Conservation (phyloP, 306 rosid genomes). For the Pterocarpus macrocarpus region DNA sequence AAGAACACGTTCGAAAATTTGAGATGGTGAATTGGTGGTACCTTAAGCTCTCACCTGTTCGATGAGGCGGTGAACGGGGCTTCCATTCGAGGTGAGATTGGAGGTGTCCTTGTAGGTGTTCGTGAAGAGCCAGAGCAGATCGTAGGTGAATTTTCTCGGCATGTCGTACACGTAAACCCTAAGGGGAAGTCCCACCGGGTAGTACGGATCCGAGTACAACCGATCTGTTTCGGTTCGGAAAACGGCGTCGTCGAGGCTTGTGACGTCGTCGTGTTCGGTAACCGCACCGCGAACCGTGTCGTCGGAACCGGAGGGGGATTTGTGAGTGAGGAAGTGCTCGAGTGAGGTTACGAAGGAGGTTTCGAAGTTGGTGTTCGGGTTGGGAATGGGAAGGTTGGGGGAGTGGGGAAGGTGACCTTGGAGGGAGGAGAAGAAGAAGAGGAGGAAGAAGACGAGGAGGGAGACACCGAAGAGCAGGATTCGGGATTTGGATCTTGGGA, state of each 20-base stretch:
- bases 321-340: constrained; percentile 70
- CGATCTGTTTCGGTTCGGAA: constrained; percentile 43
- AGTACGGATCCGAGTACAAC: constrained; percentile 63
- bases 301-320: constrained; percentile 25
- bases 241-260: constrained; percentile 57
- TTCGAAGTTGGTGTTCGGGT: constrained; percentile 37
- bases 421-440: constrained; percentile 59
- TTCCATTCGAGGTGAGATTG: constrained; percentile 94
- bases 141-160: constrained; percentile 86
- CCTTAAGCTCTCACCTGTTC: constrained; percentile 66
- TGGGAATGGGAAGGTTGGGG: constrained; percentile 30
- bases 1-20: background rate
- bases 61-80: constrained; percentile 95
- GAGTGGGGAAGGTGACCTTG: constrained; percentile 49
- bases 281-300: constrained; percentile 22
- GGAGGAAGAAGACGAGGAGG: constrained; percentile 54
- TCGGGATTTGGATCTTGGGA: constrained; percentile 70
- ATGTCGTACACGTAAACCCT: constrained; percentile 87
- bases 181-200: constrained; percentile 61
- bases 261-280: constrained; percentile 33
- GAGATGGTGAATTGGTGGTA: too few species aligned
- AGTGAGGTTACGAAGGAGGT: constrained; percentile 82
- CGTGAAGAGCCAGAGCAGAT: constrained; percentile 76
- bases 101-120: constrained; percentile 70
- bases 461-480: constrained; percentile 54